These are phyloP conservation scores for Botrytis aclada DNA, from an alignment of 2,329 filamentous ascomycete species.

Conservation along the genomic window DNA sequence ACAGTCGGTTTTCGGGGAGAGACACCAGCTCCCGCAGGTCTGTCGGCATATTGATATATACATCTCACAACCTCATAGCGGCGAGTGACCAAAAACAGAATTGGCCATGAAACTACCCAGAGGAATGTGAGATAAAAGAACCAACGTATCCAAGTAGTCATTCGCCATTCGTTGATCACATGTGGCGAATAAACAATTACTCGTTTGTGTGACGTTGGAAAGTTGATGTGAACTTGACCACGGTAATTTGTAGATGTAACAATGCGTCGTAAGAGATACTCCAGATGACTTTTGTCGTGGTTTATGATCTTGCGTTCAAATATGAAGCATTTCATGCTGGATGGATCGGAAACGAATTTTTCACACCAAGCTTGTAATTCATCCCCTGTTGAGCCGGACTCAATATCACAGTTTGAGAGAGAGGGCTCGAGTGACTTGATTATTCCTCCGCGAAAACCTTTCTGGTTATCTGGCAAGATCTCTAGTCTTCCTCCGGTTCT, in stretches of 20 bases:
- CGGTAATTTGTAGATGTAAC: conserved; percentile 65
- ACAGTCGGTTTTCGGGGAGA: conserved; percentile 26
- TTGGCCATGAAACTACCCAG: conserved; percentile 69
- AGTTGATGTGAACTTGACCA: conserved; percentile 56
- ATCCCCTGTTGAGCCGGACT: conserved; percentile 17
- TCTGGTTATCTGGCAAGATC: conserved; percentile 56
- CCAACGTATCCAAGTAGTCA: conserved; percentile 60
- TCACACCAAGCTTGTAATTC: conserved; percentile 56
- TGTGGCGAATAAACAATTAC: conserved; percentile 64
- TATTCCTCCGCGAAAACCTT: conserved; percentile 62
- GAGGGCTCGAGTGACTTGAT: conserved; percentile 50
- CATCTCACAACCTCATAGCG: conserved; percentile 62
- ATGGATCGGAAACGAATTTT: conserved; percentile 58
- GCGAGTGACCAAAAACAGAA: conserved; percentile 64
- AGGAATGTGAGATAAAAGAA: conserved; percentile 65
- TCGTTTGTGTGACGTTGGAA: conserved; percentile 55
- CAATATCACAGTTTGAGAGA: conserved; percentile 34
- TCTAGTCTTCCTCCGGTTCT: conserved; percentile 45
- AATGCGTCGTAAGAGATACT: conserved; percentile 50
- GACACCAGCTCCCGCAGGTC: background rate
- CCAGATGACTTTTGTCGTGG: conserved; percentile 56
- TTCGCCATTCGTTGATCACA: conserved; percentile 61
- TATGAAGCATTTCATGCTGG: conserved; percentile 55
- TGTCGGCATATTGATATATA: conserved; percentile 44
- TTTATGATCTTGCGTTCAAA: conserved; percentile 54